Base-by-base conservation (phyloP, 1,139 yeast genomes). In the Protomyces lactucae-debilis region DNA sequence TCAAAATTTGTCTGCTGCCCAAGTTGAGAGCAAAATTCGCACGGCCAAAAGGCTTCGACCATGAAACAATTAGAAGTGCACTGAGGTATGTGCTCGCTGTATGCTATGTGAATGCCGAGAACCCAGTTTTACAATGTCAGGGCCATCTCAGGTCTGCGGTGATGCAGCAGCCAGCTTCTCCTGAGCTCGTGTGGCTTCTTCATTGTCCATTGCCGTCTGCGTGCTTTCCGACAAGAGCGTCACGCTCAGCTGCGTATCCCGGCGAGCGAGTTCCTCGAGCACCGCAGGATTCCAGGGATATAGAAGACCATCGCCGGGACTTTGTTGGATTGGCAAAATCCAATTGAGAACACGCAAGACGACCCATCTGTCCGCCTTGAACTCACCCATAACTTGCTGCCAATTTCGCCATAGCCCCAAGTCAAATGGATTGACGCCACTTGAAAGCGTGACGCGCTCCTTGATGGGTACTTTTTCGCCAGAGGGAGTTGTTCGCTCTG, bases 281-380 rank as follows among this genome's bases (percentile, higher is more conserved):
- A 43, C 23, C 23, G 48, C 18, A 5, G 48, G 48, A 39, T 64
- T 55, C 60, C 54, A 64, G 14, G 60, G 54, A 39, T 40, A 64
- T 12, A 18, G 36, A 18, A 55, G 63, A 21, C 66, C 66, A 43
- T 61, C 51, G 14, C 66, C 66, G 16, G 66, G 66, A 55, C 66
- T 64, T 23, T 39, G 28, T 10, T 12, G 57, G 95, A 88, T 73
- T 88, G 80, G 80, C 23, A 77, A 66, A 0, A 75, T 39, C 79
- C 80, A 77, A 39, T 72, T 52, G 14, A 59, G 45, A 51, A 59
- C 12, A n/a, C 57, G 43, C 10, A 52, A 43, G n/a, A 59, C 45
- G 6, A 59, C 70, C 67, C 73, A 67, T 1, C 70, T 67, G 54
- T 69, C 63, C 23, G n/a, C 37, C 14, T 40, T 23, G 40, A 59